A percentile compares a stretch with the other conserved stretches of the same genome.
phyloP scores from a whole-genome alignment of 2,329 filamentous ascomycete genomes.

The Clarireedia hainanense region DNA sequence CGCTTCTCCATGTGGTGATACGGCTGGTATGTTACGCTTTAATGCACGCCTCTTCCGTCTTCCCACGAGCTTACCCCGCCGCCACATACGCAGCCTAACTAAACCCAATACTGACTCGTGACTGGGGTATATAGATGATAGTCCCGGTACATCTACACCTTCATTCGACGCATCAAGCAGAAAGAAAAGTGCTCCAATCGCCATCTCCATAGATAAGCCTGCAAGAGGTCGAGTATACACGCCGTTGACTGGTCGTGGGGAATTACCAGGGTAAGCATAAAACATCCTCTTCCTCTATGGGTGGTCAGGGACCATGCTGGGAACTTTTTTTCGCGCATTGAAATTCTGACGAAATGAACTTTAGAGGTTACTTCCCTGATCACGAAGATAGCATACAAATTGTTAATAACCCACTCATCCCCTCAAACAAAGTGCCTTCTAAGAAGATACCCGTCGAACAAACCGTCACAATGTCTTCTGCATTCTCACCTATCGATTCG shows the following conservation, averaged over 20 bases:
- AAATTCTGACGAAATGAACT: conserved; percentile 4
- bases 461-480: conserved; percentile 19
- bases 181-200: conserved; percentile 42
- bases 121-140: conserved; percentile 9
- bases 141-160: not conserved
- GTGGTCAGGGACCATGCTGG: not conserved
- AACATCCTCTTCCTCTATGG: conserved; percentile 5
- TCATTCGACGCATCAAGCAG: conserved; percentile 15
- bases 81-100: not conserved
- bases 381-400: conserved; percentile 44
- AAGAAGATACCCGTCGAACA: not conserved
- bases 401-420: conserved; percentile 34
- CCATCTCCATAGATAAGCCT: conserved; percentile 44
- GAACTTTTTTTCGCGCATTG: not conserved
- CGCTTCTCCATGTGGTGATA: conserved; percentile 8
- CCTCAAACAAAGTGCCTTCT: conserved; percentile 28
- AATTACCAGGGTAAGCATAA: conserved; percentile 46
- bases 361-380: conserved; percentile 52
- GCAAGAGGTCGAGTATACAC: conserved; percentile 36
- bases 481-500: conserved; percentile 5
- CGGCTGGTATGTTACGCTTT: conserved; percentile 14
- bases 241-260: conserved; percentile 47
- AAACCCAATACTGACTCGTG: not conserved
- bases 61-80: conserved; percentile 1
- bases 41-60: conserved; percentile 3